These are phyloP conservation scores for Yamadazyma blattariae DNA, from an alignment of 1,139 yeast species.

Conservation along the genomic window DNA sequence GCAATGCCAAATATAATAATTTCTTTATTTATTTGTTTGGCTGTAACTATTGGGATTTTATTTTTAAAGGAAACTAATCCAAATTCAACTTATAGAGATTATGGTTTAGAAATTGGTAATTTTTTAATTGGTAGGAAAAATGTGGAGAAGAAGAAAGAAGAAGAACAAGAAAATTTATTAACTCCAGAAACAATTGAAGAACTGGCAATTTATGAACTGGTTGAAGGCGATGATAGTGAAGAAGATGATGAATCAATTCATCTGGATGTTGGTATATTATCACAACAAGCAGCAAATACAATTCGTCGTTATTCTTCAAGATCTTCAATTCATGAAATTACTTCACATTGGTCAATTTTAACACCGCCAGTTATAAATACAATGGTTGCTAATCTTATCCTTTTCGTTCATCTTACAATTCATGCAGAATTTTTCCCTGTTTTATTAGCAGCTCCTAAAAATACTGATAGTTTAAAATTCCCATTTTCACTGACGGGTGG, in stretches of 20 bases:
- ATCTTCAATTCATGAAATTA: constrained; percentile 1
- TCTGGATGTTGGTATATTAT: constrained; percentile 1
- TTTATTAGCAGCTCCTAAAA: constrained; percentile 46
- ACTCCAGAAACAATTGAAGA: not conserved
- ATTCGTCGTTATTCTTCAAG: constrained; percentile 4
- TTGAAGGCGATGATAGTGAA: not conserved
- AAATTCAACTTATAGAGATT: constrained; percentile 38
- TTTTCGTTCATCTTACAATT: constrained; percentile 40
- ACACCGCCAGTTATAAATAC: constrained; percentile 8
- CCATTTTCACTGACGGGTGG: constrained; percentile 28
- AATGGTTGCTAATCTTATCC: constrained; percentile 9
- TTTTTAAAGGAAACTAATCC: constrained; percentile 63
- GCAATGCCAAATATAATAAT: constrained; percentile 59
- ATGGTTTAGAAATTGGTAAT: constrained; percentile 54
- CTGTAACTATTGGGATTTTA: constrained; percentile 40
- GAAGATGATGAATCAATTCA: constrained; percentile 1
- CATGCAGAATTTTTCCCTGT: constrained; percentile 60
- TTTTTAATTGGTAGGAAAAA: constrained; percentile 15
- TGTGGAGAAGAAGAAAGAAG: too few species aligned
- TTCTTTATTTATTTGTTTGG: constrained; percentile 36
- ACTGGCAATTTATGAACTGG: not conserved
- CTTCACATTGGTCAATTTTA: constrained; percentile 2
- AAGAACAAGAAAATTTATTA: constrained; percentile 11
- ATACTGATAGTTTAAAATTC: constrained; percentile 27
- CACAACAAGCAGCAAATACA: constrained; percentile 2